Conservation (phyloP, 108 stramenopile species). For the Nitzschia inconspicua region DNA sequence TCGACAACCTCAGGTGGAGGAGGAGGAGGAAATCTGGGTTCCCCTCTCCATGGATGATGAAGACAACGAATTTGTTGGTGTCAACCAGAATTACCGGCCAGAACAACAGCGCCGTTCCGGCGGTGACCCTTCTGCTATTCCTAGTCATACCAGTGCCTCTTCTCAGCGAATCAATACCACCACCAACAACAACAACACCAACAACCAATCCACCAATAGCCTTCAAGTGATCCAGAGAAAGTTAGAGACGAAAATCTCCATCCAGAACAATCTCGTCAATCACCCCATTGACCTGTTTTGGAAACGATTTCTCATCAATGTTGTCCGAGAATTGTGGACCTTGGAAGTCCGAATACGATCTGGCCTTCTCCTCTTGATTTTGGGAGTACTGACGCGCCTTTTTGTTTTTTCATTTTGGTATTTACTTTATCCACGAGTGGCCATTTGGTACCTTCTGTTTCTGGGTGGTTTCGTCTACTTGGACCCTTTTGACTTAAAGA, state of each 20-base stretch:
- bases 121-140: neutral
- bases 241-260: slow-evolving; percentile 11
- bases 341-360: slow-evolving; percentile 24
- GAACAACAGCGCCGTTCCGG: neutral
- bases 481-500: slow-evolving; percentile 13
- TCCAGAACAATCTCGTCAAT: slow-evolving; percentile 26
- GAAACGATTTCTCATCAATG: slow-evolving; percentile 26
- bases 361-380: slow-evolving; percentile 13
- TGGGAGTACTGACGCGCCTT: slow-evolving; percentile 10
- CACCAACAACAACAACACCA: neutral
- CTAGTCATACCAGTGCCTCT: neutral
- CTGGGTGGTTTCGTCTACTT: slow-evolving; percentile 17
- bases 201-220: neutral
- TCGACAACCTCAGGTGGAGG: slow-evolving; percentile 9
- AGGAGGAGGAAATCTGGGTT: slow-evolving; percentile 21
- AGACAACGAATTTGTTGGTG: neutral
- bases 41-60: neutral
- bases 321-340: slow-evolving; percentile 20
- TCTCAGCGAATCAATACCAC: neutral
- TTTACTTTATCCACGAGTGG: slow-evolving; percentile 21
- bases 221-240: slow-evolving; percentile 6
- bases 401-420: slow-evolving; percentile 20
- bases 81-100: neutral
- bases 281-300: slow-evolving; percentile 30
- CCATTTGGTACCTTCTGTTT: neutral